Evolutionary conservation across 2,329 filamentous ascomycete genomes (phyloP), one percentile per base, ranked within the genome.

Genomic region (Diaporthe sp.): DNA sequence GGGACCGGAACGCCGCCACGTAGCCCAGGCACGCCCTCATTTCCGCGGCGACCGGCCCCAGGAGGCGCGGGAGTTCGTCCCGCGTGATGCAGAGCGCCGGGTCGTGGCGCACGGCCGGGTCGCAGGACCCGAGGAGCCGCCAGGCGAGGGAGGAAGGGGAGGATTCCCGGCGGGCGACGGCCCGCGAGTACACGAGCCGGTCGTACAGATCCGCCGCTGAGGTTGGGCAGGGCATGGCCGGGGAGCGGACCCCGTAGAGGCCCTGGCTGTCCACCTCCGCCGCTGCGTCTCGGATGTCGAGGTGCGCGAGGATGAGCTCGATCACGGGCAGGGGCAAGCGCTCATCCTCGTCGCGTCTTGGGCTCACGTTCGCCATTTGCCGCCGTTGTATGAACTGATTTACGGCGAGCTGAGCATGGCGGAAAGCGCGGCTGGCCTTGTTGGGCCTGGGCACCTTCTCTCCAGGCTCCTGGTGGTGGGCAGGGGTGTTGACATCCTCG

Each of bases 171-270:
- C 70, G 34, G 37, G 55, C 39, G 13, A 25, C 8, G 28, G 44
- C 31, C 70, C 70, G 55, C 13, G 70, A 58, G 37, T 39, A 58
- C 22, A 37, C n/a, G 42, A 72, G 70, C 6, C 70, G 55, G 37
- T 51, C 55, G 22, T 72, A 61, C 0, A 72, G 28, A 8, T 9
- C 42, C 4, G 49, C 34, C 4, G 70, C 70, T 0, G 53, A 47
- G 22, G 20, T 15, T 4, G 68, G 68, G 28, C 53, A 60, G 12
- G 68, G 39, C 28, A n/a, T 39, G 34, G 20, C n/a, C 4, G 60
- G 60, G 25, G 39, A 13, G 2, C 57, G 31, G 28, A 12, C 20
- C 15, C 60, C 25, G 44, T 8, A 8, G 20, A 13, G 25, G 31
- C 6, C 34, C n/a, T 25, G 15, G 1, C 7, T 34, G 12, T 28